Conservation (phyloP, 2,329 filamentous ascomycete species). For the Epichloe bromicola region DNA sequence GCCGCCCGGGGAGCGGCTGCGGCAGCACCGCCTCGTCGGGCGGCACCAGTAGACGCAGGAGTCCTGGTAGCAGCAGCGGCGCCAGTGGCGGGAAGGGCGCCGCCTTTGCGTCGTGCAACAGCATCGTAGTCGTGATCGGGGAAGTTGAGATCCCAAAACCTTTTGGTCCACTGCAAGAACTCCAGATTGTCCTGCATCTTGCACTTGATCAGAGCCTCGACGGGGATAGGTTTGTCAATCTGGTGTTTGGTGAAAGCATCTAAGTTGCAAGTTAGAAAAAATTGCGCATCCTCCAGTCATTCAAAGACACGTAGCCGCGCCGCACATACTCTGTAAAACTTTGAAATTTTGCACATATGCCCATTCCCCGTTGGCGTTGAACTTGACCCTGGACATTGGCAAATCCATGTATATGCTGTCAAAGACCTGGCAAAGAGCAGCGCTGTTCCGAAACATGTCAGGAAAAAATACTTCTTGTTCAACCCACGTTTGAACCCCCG, state of each 20-base stretch:
- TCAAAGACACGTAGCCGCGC: not conserved
- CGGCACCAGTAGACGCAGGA: slow-evolving; percentile 35
- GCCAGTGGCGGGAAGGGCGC: slow-evolving; percentile 41
- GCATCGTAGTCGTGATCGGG: slow-evolving; percentile 96
- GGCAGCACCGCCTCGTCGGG: slow-evolving; percentile 46
- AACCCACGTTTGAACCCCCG: not conserved
- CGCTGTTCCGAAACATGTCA: slow-evolving; percentile 38
- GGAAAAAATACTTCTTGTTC: not conserved
- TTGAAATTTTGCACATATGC: slow-evolving; percentile 99
- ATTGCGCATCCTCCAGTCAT: not conserved
- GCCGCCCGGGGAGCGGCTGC: slow-evolving; percentile 32
- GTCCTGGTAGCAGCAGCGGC: slow-evolving; percentile 29
- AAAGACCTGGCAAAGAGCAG: slow-evolving; percentile 92
- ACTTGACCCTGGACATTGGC: slow-evolving; percentile 92
- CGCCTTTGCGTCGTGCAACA: slow-evolving; percentile 68
- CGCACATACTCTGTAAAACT: slow-evolving; percentile 73
- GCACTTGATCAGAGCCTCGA: slow-evolving; percentile 85
- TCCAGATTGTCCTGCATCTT: slow-evolving; percentile 99
- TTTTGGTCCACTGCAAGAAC: slow-evolving; percentile 94
- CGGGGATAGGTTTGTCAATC: slow-evolving; percentile 80
- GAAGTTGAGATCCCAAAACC: slow-evolving; percentile 96
- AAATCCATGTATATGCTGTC: slow-evolving; percentile 96
- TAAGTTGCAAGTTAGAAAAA: slow-evolving; percentile 20
- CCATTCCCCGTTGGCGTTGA: slow-evolving; percentile 95
- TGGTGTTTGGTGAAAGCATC: slow-evolving; percentile 76